These are phyloP conservation scores for Vaccinium darrowii DNA, from an alignment of 148 eudicot species.

Conservation along the genomic window DNA sequence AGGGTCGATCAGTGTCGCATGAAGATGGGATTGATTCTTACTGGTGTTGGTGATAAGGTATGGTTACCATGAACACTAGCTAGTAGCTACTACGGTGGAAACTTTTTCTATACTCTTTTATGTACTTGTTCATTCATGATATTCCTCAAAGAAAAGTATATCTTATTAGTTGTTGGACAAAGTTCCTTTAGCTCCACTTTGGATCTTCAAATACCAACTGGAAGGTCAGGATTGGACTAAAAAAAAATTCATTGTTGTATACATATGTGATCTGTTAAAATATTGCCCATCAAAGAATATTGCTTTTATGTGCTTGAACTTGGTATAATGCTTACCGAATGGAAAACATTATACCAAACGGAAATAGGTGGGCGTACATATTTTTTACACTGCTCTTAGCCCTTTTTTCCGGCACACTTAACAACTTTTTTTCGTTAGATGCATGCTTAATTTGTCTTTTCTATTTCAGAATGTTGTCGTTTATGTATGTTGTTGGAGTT, in stretches of 20 bases:
- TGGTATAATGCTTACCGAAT: background rate
- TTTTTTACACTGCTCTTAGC: background rate
- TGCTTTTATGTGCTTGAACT: background rate
- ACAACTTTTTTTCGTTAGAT: background rate
- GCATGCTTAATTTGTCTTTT: background rate
- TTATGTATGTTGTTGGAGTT: background rate
- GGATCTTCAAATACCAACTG: background rate
- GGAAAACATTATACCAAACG: background rate
- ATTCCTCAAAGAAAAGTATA: background rate
- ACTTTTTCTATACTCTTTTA: background rate
- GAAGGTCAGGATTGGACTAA: background rate
- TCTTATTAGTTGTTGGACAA: background rate
- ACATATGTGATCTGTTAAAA: too few relatives aligned
- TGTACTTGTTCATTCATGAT: background rate
- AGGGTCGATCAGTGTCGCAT: slow-evolving; percentile 76
- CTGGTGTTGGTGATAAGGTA: slow-evolving; percentile 90
- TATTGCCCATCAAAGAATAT: background rate
- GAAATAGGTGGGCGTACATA: background rate
- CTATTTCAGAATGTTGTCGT: background rate
- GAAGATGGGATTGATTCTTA: slow-evolving; percentile 78
- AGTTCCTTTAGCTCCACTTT: background rate
- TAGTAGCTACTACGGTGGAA: background rate
- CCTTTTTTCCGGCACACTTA: background rate
- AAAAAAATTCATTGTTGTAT: background rate
- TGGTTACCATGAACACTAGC: slow-evolving; percentile 9